A percentile compares a stretch with the other conserved stretches of the same genome.
Conservation (phyloP, 2,329 filamentous ascomycete genomes). For the Epicoccum sorghinum region DNA sequence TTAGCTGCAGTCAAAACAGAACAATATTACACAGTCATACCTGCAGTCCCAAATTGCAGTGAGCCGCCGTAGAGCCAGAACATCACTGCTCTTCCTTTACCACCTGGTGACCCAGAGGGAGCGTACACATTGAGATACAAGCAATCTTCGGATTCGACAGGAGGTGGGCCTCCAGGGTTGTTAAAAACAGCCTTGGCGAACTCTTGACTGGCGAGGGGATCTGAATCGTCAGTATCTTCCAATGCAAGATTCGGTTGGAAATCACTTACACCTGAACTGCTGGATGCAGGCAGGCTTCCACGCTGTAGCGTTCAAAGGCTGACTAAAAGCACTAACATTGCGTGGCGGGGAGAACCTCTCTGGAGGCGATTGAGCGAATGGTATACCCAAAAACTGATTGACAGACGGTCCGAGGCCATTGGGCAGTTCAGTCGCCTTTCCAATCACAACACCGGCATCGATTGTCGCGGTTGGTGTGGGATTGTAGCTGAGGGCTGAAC, state of each 20-base stretch:
- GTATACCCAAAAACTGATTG: conserved; percentile 41
- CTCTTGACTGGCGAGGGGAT: conserved; percentile 22
- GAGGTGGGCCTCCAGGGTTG: conserved; percentile 20
- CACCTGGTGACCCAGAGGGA: conserved; percentile 26
- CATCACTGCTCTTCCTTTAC: conserved; percentile 31
- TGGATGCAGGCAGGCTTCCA: conserved; percentile 34
- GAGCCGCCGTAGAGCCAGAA: conserved; percentile 43
- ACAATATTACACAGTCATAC: not conserved
- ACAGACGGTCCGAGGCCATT: conserved; percentile 24
- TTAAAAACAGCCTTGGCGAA: conserved; percentile 30
- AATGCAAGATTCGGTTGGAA: too few relatives aligned
- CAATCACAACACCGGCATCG: conserved; percentile 30
- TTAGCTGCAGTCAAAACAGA: not conserved
- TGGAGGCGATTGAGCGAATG: conserved; percentile 36
- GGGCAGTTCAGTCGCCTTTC: conserved; percentile 33
- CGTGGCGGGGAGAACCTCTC: conserved; percentile 32
- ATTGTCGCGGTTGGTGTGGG: conserved; percentile 33
- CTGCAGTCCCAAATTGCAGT: conserved; percentile 31
- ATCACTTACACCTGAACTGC: conserved; percentile 28
- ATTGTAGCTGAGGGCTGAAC: conserved; percentile 2
- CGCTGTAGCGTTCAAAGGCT: conserved; percentile 22
- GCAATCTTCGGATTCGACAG: conserved; percentile 47
- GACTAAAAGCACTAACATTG: conserved; percentile 18
- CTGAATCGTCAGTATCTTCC: conserved; percentile 5
- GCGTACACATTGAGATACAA: conserved; percentile 49